Conservation (phyloP, 2,329 filamentous ascomycete genomes). For the Verticillium albo-atrum region DNA sequence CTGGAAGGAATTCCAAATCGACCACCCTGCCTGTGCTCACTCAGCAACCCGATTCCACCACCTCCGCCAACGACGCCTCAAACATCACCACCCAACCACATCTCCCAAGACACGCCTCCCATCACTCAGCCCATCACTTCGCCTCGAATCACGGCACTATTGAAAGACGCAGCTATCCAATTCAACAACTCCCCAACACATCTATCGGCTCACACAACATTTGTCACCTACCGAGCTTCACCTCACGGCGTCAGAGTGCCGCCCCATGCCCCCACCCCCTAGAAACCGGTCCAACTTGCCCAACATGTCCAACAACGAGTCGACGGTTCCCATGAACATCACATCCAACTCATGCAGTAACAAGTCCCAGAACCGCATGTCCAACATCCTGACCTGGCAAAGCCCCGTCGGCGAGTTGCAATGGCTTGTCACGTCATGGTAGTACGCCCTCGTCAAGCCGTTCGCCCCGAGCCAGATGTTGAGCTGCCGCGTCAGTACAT, state of each 20-base stretch:
- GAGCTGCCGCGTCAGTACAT: not conserved
- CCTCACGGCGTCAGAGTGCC: too few species aligned
- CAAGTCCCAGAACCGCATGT: not conserved
- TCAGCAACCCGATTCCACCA: not conserved
- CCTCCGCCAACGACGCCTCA: not conserved
- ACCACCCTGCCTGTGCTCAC: not conserved
- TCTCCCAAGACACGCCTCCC: too few species aligned
- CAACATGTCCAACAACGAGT: too few species aligned
- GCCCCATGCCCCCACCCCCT: too few species aligned
- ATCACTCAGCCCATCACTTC: too few species aligned
- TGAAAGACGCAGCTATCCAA: too few species aligned
- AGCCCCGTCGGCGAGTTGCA: not conserved
- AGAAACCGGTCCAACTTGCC: too few species aligned
- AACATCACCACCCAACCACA: too few species aligned
- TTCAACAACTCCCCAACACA: too few species aligned
- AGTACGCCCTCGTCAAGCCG: not conserved
- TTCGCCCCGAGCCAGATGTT: not conserved
- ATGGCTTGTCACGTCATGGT: not conserved
- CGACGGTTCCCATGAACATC: not conserved
- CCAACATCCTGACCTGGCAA: not conserved
- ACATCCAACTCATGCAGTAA: not conserved
- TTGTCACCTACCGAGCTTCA: too few species aligned
- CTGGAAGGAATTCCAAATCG: not conserved
- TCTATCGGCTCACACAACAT: too few species aligned
- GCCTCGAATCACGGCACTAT: too few species aligned